Evolutionary conservation across 495 filamentous ascomycete genomes (phyloP).

Genomic region (Annulohypoxylon nitens): DNA sequence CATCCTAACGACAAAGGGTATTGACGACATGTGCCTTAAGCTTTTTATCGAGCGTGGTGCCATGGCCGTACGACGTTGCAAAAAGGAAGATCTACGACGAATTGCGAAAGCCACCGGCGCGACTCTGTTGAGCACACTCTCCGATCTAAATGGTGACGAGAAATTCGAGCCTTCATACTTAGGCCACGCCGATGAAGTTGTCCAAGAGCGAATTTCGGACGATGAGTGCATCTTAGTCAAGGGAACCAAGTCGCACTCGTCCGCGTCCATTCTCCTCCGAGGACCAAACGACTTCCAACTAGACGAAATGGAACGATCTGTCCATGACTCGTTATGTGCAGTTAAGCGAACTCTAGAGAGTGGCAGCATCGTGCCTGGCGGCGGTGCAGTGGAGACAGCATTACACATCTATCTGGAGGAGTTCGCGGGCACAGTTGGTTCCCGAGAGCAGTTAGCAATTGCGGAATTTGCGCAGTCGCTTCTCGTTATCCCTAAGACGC

Average conservation of each 20-base stretch:
- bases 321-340: conserved; percentile 96
- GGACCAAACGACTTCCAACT: conserved; percentile 96
- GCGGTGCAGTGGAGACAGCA: conserved; percentile 97
- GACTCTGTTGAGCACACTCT: conserved; percentile 89
- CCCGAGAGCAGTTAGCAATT: conserved; percentile 96
- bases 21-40: conserved; percentile 96
- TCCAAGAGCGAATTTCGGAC: conserved; percentile 96
- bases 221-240: conserved; percentile 98
- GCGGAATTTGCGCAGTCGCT: conserved; percentile 96
- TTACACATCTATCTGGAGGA: conserved; percentile 99
- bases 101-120: conserved; percentile 98
- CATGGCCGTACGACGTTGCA: conserved; percentile 96
- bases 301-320: conserved; percentile 99
- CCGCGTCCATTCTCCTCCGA: conserved; percentile 95
- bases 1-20: conserved; percentile 96
- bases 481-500: conserved; percentile 94
- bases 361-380: conserved; percentile 95
- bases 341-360: conserved; percentile 98
- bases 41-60: conserved; percentile 93
- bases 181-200: conserved; percentile 92
- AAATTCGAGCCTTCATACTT: conserved; percentile 91
- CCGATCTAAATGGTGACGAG: conserved; percentile 97
- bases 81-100: conserved; percentile 97
- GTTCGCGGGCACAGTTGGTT: conserved; percentile 98
- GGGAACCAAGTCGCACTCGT: conserved; percentile 92